phyloP scores from a whole-genome alignment of 768 basidiomycete genomes.

The Boletus rubroflammeus region DNA sequence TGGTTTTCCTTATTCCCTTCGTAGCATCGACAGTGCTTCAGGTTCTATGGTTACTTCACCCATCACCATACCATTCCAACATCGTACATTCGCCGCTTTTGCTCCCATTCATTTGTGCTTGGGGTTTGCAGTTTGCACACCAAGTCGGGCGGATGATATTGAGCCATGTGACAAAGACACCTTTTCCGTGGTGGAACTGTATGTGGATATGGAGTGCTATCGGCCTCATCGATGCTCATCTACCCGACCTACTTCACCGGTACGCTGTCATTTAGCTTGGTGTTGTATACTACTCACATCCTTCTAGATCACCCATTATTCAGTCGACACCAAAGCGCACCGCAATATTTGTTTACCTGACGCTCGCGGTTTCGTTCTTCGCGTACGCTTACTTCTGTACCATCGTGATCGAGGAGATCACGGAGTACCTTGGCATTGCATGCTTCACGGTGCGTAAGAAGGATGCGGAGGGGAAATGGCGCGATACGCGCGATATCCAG shows the following conservation, averaged over 20 bases:
- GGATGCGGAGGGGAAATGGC: conserved; percentile 67
- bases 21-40: conserved; percentile 66
- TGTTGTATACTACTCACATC: background rate
- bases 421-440: conserved; percentile 88
- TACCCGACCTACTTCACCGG: conserved; percentile 64
- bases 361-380: conserved; percentile 62
- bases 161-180: conserved; percentile 80
- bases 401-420: conserved; percentile 84
- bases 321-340: conserved; percentile 63
- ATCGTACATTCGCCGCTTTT: conserved; percentile 76
- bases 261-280: conserved; percentile 34
- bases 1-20: conserved; percentile 80
- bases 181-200: conserved; percentile 85
- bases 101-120: conserved; percentile 84
- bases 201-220: conserved; percentile 81
- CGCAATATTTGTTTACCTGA: conserved; percentile 68
- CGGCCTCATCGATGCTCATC: conserved; percentile 80
- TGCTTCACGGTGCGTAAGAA: conserved; percentile 91
- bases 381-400: conserved; percentile 76
- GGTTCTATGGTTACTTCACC: conserved; percentile 76
- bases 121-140: conserved; percentile 90
- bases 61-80: conserved; percentile 53
- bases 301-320: conserved; percentile 63
- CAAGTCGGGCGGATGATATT: conserved; percentile 92
- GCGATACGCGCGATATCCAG: conserved; percentile 29